Base-by-base conservation (phyloP, 2,329 filamentous ascomycete genomes). In the Alternaria arborescens region DNA sequence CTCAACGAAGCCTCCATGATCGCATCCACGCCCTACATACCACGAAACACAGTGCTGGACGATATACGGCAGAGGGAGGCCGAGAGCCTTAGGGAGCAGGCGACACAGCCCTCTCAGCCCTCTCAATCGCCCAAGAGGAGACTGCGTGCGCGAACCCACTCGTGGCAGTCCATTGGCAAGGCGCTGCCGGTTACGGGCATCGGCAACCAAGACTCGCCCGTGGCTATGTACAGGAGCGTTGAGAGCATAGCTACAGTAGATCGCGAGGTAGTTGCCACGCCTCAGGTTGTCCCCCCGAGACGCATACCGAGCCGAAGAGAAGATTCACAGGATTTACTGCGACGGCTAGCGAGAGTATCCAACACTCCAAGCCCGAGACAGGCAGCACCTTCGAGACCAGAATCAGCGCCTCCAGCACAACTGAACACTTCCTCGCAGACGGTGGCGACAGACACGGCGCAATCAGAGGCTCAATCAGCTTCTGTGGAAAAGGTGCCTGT, bases 281-380 rank as follows among this genome's bases (percentile, higher is more conserved):
- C 69, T 8, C 60, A 70, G 42, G 67, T 60, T 50, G 68, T 64
- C 24, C 60, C 69, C 4, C 65, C 73, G 46, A 69, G 72, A 43
- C 75, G 76, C 11, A 38, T 57, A 14, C 56, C 61, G 12, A 74
- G 79, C 52, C 70, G 74, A 32, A 76, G 80, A 38, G 74, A 78
- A 42, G 82, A 83, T 66, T 83, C 82, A 6, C 76, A 82, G 61
- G 77, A 81, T 61, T 70, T 84, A 22, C 72, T 85, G 47, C 78
- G 79, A 62, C 77, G 78, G 56, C 73, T 85, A 10, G 81, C 83
- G 2, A 74, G 81, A 62, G 80, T 76, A 2, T 79, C 81, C 7
- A 84, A 80, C 58, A 84, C 81, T 32, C 82, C 83, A 4, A 83
- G 80, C 61, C 81, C 82, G 34, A 75, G 67, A 22, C 75, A 74